Evolutionary conservation across 192 early-diverging fungal genomes (phyloP).

Genomic region (Gigaspora rosea): DNA sequence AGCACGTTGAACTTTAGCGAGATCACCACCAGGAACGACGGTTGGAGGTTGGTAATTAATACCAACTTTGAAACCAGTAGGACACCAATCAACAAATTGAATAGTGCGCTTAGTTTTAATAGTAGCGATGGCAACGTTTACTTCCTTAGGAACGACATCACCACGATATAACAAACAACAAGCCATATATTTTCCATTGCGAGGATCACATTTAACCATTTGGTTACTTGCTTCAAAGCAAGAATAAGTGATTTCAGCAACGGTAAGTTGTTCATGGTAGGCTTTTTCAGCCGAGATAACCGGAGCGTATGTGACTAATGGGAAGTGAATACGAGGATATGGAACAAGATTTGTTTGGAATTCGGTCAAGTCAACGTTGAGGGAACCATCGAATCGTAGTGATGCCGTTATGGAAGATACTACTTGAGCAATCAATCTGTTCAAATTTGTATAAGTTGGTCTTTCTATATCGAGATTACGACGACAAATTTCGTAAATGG

Average conservation of each 20-base stretch:
- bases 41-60: constrained; percentile 95
- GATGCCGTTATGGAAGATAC: constrained; percentile 99
- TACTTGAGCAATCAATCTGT: constrained; percentile 97
- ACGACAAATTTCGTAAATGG: constrained; percentile 99
- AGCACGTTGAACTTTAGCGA: constrained; percentile 95
- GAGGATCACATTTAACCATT: constrained; percentile 99
- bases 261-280: constrained; percentile 94
- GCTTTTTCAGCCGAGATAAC: constrained; percentile 95
- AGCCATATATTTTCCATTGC: constrained; percentile 98
- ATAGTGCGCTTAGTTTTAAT: constrained; percentile 97
- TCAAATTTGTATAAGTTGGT: constrained; percentile 96
- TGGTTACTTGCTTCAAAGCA: constrained; percentile 99
- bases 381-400: constrained; percentile 96
- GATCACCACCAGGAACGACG: constrained; percentile 81
- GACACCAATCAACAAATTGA: constrained; percentile 99
- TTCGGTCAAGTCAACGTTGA: constrained; percentile 99
- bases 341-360: constrained; percentile 99
- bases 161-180: constrained; percentile 99
- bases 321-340: constrained; percentile 99
- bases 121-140: constrained; percentile 84
- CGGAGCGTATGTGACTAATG: constrained; percentile 95
- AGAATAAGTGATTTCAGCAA: constrained; percentile 93
- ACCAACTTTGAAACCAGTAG: constrained; percentile 99
- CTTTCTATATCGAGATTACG: constrained; percentile 96
- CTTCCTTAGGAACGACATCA: constrained; percentile 98